Evolutionary conservation across 257 asterid genomes (phyloP).

Genomic region (Henckelia pumila): DNA sequence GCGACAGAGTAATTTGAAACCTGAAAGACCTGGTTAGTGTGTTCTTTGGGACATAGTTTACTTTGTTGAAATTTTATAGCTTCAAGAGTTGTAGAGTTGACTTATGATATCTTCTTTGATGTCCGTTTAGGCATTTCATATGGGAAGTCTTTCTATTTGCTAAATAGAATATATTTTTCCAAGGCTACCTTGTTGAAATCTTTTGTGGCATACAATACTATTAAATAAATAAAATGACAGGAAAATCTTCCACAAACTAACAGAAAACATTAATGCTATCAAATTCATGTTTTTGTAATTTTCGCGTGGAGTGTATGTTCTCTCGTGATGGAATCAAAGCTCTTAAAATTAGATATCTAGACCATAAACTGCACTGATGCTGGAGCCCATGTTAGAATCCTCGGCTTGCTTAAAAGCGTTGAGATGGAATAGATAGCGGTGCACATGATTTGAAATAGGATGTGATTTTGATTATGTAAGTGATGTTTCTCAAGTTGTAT

Average conservation of each 20-base stretch:
- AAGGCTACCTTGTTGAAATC: constrained; percentile 10
- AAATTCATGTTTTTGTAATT: background rate
- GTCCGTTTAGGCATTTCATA: constrained; percentile 1
- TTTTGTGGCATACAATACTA: background rate
- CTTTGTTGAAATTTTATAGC: constrained; percentile 14
- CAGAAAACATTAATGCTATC: background rate
- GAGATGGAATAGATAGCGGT: too few species aligned
- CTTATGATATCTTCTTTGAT: background rate
- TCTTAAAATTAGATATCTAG: background rate
- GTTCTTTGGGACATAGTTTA: constrained; percentile 3
- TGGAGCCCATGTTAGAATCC: background rate
- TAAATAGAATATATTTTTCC: background rate
- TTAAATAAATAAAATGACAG: background rate
- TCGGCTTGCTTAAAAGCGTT: too few species aligned
- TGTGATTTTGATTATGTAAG: too few species aligned
- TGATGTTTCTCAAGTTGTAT: too few species aligned
- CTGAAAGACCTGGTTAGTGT: constrained; percentile 88
- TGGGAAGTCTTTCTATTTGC: constrained; percentile 4
- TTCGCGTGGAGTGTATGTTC: background rate
- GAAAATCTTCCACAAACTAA: background rate
- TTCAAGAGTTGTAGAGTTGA: background rate
- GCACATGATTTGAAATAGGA: too few species aligned
- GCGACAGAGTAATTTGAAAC: constrained; percentile 76
- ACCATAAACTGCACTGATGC: background rate
- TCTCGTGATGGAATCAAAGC: background rate